Percentiles rank a stretch among this genome's conserved stretches.
Conservation (phyloP, 106 monocot species). For the Xerophyta viscosa region DNA sequence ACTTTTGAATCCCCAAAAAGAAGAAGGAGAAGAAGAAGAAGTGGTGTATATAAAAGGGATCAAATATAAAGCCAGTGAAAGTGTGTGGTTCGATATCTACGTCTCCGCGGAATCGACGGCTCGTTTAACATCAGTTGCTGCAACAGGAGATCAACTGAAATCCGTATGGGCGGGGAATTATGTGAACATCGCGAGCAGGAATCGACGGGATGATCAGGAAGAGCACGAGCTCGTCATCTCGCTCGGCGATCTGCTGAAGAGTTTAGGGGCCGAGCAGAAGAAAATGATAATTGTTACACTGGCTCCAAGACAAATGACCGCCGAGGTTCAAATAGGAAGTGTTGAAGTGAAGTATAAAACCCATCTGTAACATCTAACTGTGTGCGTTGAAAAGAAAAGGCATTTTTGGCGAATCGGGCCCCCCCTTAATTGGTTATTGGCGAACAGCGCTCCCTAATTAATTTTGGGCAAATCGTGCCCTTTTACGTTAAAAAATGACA, state of each 20-base stretch:
- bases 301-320: neutral
- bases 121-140: neutral
- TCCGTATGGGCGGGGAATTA: neutral
- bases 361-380: no score
- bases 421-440: no score
- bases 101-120: neutral
- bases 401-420: no score
- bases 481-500: no score
- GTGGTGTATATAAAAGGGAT: slow-evolving; percentile 27
- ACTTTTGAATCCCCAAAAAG: no score
- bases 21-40: slow-evolving; percentile 22
- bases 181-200: neutral
- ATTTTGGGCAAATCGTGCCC: no score
- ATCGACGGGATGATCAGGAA: neutral
- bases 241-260: neutral
- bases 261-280: neutral
- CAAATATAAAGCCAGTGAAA: neutral
- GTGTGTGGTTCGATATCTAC: slow-evolving; percentile 27
- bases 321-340: neutral
- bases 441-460: no score
- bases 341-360: no score
- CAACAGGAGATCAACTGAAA: neutral
- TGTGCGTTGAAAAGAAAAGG: no score
- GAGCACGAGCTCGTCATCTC: neutral
- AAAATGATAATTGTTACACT: neutral